Conservation (phyloP, 768 basidiomycete genomes). For the Tulasnella sp. region DNA sequence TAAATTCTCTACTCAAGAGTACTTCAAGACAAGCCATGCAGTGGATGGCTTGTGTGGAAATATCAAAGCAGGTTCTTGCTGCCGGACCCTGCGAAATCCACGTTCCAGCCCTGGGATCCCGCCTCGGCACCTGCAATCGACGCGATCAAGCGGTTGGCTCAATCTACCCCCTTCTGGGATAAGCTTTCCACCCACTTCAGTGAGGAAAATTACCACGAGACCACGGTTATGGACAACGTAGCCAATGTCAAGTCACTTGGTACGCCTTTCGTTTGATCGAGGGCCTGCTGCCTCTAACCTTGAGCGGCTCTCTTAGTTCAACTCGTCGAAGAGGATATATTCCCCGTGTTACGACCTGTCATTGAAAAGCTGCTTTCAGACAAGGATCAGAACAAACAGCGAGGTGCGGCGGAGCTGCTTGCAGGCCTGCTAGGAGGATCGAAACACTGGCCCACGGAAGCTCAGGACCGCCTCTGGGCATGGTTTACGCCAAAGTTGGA, state of each 20-base stretch:
- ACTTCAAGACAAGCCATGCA: constrained; percentile 48
- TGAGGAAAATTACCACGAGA: constrained; percentile 66
- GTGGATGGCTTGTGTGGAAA: constrained; percentile 66
- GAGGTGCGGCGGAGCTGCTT: constrained; percentile 77
- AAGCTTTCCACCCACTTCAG: constrained; percentile 59
- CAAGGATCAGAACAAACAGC: constrained; percentile 77
- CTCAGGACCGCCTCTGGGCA: constrained; percentile 62
- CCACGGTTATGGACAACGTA: constrained; percentile 59
- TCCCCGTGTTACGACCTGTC: constrained; percentile 52
- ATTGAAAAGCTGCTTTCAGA: constrained; percentile 57
- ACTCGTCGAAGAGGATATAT: constrained; percentile 65
- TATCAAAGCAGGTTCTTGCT: constrained; percentile 39
- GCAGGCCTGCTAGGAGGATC: constrained; percentile 67
- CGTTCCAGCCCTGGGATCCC: constrained; percentile 54
- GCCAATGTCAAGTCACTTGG: constrained; percentile 70
- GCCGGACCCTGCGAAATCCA: constrained; percentile 43
- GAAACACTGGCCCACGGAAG: constrained; percentile 77
- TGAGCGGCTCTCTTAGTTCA: constrained; percentile 49
- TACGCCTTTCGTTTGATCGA: constrained; percentile 30
- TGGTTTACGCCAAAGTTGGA: constrained; percentile 70
- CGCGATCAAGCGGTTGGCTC: constrained; percentile 43
- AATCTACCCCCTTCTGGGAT: constrained; percentile 55
- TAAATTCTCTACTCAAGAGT: constrained; percentile 32
- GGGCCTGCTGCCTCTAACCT: not conserved
- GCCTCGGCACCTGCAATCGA: constrained; percentile 44